Percentiles rank a stretch among this genome's conserved stretches.
Conservation (phyloP, 805 yeast species). For the Metschnikowia continentalis region DNA sequence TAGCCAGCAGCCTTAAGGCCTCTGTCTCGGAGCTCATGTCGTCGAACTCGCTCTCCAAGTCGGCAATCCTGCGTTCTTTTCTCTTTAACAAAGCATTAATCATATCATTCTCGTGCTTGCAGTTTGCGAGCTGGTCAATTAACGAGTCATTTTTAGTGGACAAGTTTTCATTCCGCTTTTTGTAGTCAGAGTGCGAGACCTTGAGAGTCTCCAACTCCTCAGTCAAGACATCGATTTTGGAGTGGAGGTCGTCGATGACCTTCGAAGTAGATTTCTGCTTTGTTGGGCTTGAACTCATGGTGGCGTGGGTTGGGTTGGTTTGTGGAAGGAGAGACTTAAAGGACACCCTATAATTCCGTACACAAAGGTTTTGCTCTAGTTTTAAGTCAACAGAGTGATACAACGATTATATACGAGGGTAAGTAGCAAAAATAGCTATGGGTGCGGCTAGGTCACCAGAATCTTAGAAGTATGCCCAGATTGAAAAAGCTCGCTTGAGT, state of each 20-base stretch:
- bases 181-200: conserved; percentile 43
- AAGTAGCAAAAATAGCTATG: background rate
- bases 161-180: conserved; percentile 48
- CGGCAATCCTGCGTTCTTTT: conserved; percentile 64
- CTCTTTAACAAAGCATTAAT: conserved; percentile 62
- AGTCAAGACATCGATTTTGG: conserved; percentile 41
- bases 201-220: conserved; percentile 41
- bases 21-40: conserved; percentile 47
- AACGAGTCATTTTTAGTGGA: conserved; percentile 49
- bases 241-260: conserved; percentile 54
- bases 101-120: conserved; percentile 76
- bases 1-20: conserved; percentile 44
- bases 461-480: conserved; percentile 2
- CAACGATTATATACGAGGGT: background rate
- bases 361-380: conserved; percentile 6
- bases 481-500: background rate
- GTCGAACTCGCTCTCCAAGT: conserved; percentile 56
- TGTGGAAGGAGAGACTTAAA: background rate
- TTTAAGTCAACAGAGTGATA: conserved; percentile 4
- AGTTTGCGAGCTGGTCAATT: conserved; percentile 61
- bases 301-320: background rate
- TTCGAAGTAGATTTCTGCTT: conserved; percentile 24
- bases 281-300: conserved; percentile 20
- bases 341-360: background rate
- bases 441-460: background rate